A percentile compares a stretch with the other conserved stretches of the same genome.
These are phyloP conservation scores for Globisporangium radiosum DNA, from an alignment of 352 stramenopile genomes.

Conservation along the genomic window DNA sequence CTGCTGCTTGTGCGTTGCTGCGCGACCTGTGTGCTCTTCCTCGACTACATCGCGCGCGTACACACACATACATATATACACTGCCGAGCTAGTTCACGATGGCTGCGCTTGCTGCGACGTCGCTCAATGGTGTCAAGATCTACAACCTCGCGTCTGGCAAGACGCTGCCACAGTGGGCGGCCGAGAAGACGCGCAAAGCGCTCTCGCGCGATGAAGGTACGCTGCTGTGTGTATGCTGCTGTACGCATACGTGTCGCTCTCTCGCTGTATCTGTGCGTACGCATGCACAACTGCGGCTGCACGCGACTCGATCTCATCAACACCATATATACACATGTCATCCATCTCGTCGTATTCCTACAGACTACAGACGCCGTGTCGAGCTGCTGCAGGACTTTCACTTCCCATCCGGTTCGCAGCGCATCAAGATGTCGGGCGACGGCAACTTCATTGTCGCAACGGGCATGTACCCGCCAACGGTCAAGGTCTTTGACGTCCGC, in stretches of 20 bases:
- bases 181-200: conserved; percentile 82
- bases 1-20: no score
- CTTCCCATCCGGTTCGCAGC: conserved; percentile 92
- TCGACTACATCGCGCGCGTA: no score
- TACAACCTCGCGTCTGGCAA: conserved; percentile 95
- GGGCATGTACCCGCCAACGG: conserved; percentile 94
- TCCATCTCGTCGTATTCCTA: no score
- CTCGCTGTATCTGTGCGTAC: conserved; percentile 4
- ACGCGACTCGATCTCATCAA: neutral
- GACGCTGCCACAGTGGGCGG: conserved; percentile 92
- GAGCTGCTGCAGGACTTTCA: conserved; percentile 99
- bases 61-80: no score
- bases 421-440: conserved; percentile 92
- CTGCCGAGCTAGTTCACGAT: conserved; percentile 24
- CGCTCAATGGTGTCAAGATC: conserved; percentile 92
- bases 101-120: conserved; percentile 73
- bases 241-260: conserved; percentile 23
- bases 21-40: no score
- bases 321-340: neutral
- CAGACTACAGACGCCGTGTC: conserved; percentile 89
- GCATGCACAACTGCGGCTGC: neutral
- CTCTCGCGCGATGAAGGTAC: conserved; percentile 66
- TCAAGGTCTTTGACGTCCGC: conserved; percentile 93
- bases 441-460: conserved; percentile 95
- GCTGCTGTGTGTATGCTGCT: neutral